A percentile compares a stretch with the other conserved stretches of the same genome.
These are phyloP conservation scores for Penicillium psychrosexuale DNA, from an alignment of 2,329 filamentous ascomycete genomes.

Conservation along the genomic window DNA sequence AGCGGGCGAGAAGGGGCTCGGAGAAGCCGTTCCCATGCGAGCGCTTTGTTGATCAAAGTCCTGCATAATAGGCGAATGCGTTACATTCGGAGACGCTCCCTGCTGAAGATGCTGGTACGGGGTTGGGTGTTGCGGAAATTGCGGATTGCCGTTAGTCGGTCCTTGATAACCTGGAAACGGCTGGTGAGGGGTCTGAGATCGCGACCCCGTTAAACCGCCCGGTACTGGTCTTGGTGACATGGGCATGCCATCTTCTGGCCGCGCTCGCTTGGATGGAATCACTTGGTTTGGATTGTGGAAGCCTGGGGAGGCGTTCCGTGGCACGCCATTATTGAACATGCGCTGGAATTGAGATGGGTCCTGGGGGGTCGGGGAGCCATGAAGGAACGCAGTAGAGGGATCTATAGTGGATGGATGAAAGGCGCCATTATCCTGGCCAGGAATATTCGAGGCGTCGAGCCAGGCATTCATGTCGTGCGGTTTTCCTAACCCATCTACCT, in stretches of 20 bases:
- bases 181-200: conserved; percentile 88
- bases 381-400: conserved; percentile 48
- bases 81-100: conserved; percentile 76
- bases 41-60: conserved; percentile 63
- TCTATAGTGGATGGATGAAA: conserved; percentile 48
- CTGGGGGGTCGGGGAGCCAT: conserved; percentile 45
- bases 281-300: conserved; percentile 77
- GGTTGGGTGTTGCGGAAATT: conserved; percentile 58
- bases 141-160: conserved; percentile 60
- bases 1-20: conserved; percentile 81
- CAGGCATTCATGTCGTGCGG: conserved; percentile 52
- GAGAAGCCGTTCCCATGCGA: conserved; percentile 86
- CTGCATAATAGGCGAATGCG: conserved; percentile 90
- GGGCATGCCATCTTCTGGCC: conserved; percentile 79
- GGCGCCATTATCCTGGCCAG: conserved; percentile 49
- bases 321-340: conserved; percentile 73
- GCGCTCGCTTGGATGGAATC: conserved; percentile 83
- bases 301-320: conserved; percentile 77
- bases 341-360: conserved; percentile 55
- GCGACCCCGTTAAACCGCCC: conserved; percentile 72
- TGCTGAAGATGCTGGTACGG: conserved; percentile 80
- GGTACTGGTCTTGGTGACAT: conserved; percentile 76
- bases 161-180: conserved; percentile 69
- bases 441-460: conserved; percentile 49
- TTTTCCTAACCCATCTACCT: conserved; percentile 48